These are phyloP conservation scores for Boechera divaricarpa DNA, from an alignment of 345 rosid species.

Conservation along the genomic window DNA sequence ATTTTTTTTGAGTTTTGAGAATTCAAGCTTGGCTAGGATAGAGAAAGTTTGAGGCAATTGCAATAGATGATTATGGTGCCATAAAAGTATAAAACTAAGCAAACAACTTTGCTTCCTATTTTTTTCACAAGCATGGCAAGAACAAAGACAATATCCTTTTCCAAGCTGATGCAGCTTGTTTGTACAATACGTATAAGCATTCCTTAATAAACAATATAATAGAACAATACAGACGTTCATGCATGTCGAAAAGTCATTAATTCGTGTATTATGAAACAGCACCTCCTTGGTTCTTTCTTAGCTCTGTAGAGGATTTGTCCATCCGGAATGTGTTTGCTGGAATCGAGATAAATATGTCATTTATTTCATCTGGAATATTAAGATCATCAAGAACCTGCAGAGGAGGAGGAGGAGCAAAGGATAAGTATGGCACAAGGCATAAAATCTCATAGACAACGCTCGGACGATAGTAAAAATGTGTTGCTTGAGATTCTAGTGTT, in stretches of 20 bases:
- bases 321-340: constrained; percentile 65
- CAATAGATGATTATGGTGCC: too few species aligned
- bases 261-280: not conserved
- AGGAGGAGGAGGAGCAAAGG: not conserved
- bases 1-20: too few species aligned
- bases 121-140: too few species aligned
- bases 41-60: too few species aligned
- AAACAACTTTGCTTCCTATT: too few species aligned
- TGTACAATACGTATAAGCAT: too few species aligned
- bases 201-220: too few species aligned
- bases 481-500: not conserved
- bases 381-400: constrained; percentile 46
- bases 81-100: too few species aligned
- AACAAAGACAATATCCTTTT: too few species aligned
- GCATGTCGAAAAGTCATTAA: not conserved
- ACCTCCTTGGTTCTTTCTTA: constrained; percentile 51
- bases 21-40: too few species aligned
- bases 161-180: too few species aligned
- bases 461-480: not conserved
- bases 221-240: not conserved
- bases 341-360: constrained; percentile 70
- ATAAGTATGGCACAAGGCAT: not conserved
- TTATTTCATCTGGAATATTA: constrained; percentile 68
- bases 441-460: not conserved
- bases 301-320: constrained; percentile 79